Conservation (phyloP, 768 basidiomycete species). For the Suillus clintonianus region DNA sequence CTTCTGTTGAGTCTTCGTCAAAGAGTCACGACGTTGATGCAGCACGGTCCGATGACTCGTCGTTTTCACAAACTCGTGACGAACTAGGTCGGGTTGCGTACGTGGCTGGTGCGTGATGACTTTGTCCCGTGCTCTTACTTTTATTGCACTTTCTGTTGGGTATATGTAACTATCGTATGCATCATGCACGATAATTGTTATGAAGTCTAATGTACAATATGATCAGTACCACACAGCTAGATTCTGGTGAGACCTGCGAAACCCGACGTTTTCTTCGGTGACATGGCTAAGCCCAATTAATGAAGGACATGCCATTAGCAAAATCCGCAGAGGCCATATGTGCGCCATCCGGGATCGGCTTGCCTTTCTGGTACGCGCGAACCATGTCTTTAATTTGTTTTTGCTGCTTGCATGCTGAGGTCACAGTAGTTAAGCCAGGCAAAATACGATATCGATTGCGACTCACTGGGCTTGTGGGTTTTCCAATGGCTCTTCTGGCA, state of each 20-base stretch:
- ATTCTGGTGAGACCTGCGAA: background rate
- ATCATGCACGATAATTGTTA: background rate
- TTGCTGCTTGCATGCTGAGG: conserved; percentile 10
- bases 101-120: conserved; percentile 18
- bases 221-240: background rate
- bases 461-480: conserved; percentile 21
- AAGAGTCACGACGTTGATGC: background rate
- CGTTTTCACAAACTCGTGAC: conserved; percentile 11
- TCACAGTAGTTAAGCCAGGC: background rate
- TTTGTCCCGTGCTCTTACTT: background rate
- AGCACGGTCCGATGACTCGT: conserved; percentile 6
- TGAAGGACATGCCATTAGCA: conserved; percentile 1
- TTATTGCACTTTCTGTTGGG: background rate
- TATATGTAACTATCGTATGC: background rate
- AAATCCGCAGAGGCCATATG: conserved; percentile 10
- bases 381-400: conserved; percentile 9
- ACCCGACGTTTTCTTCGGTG: background rate
- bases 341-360: conserved; percentile 1
- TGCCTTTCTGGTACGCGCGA: conserved; percentile 8
- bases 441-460: background rate
- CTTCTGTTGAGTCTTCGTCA: background rate
- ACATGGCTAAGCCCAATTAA: background rate
- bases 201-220: background rate
- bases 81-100: conserved; percentile 25
- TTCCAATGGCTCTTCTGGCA: conserved; percentile 36